These are phyloP conservation scores for Metarhizium robertsii DNA, from an alignment of 2,329 filamentous ascomycete genomes.

Conservation along the genomic window DNA sequence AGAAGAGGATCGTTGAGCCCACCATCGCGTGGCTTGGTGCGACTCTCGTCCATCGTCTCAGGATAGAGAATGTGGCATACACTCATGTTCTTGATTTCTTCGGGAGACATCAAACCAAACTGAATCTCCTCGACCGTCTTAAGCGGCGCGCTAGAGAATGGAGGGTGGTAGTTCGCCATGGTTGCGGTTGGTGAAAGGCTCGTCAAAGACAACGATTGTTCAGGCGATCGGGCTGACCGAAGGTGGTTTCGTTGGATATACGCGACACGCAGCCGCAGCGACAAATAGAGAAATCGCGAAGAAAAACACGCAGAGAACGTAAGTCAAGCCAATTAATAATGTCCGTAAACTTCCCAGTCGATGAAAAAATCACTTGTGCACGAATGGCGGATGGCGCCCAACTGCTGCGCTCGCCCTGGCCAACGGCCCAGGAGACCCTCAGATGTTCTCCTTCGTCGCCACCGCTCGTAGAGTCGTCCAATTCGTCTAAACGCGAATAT, in stretches of 20 bases:
- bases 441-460: constrained; percentile 36
- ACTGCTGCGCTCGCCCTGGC: constrained; percentile 33
- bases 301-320: constrained; percentile 13
- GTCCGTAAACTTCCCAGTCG: constrained; percentile 17
- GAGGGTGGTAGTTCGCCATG: constrained; percentile 89
- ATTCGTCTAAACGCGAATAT: constrained; percentile 25
- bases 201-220: background rate
- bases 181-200: constrained; percentile 27
- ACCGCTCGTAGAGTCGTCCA: constrained; percentile 29
- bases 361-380: constrained; percentile 23
- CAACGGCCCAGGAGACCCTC: constrained; percentile 38
- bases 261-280: constrained; percentile 7
- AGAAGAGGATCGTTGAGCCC: constrained; percentile 94
- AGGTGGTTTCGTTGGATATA: constrained; percentile 2
- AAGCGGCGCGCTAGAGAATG: constrained; percentile 88
- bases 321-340: constrained; percentile 13
- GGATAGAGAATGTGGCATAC: constrained; percentile 93
- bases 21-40: constrained; percentile 79
- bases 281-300: background rate
- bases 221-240: constrained; percentile 10
- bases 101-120: constrained; percentile 93
- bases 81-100: constrained; percentile 99
- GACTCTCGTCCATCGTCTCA: constrained; percentile 98
- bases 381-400: constrained; percentile 31
- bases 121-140: constrained; percentile 98